Percentiles rank a stretch among this genome's conserved stretches.
phyloP scores from a whole-genome alignment of 2,329 filamentous ascomycete genomes.

The Penicillium brasilianum region DNA sequence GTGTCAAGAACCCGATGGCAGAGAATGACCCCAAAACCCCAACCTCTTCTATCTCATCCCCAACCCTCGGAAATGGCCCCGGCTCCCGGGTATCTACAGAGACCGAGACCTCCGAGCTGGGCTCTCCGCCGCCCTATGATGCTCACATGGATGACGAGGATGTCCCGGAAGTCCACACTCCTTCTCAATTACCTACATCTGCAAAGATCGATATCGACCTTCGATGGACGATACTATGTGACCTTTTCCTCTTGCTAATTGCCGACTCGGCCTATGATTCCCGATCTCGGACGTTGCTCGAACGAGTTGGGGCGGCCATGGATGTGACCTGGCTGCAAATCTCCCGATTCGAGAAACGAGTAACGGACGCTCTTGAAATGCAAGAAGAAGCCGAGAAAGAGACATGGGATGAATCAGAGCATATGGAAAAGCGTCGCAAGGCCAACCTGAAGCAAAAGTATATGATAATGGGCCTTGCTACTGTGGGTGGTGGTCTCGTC shows the following conservation, averaged over 20 bases:
- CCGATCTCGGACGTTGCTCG: conserved; percentile 81
- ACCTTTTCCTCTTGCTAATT: conserved; percentile 93
- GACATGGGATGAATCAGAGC: conserved; percentile 96
- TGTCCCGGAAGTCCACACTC: conserved; percentile 78
- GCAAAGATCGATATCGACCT: conserved; percentile 93
- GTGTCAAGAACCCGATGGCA: conserved; percentile 90
- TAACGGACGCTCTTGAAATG: conserved; percentile 97
- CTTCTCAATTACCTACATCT: conserved; percentile 79
- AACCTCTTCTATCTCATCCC: conserved; percentile 42
- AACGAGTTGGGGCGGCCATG: conserved; percentile 79
- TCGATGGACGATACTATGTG: conserved; percentile 94
- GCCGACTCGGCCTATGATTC: conserved; percentile 94
- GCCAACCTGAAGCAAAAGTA: conserved; percentile 80
- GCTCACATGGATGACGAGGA: conserved; percentile 71
- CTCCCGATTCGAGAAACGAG: conserved; percentile 93
- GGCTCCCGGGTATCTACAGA: conserved; percentile 41
- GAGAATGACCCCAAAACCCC: conserved; percentile 51
- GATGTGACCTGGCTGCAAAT: conserved; percentile 90
- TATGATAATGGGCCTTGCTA: conserved; percentile 95
- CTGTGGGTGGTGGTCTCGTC: conserved; percentile 90
- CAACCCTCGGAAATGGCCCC: conserved; percentile 30
- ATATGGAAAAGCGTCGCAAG: conserved; percentile 86
- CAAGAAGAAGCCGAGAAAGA: conserved; percentile 93
- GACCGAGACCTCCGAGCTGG: conserved; percentile 53
- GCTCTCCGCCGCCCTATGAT: conserved; percentile 60